Evolutionary conservation across 2,329 filamentous ascomycete species (phyloP), one percentile per base, ranked within the genome.

Genomic region (Graphiopsis chlorocephala): DNA sequence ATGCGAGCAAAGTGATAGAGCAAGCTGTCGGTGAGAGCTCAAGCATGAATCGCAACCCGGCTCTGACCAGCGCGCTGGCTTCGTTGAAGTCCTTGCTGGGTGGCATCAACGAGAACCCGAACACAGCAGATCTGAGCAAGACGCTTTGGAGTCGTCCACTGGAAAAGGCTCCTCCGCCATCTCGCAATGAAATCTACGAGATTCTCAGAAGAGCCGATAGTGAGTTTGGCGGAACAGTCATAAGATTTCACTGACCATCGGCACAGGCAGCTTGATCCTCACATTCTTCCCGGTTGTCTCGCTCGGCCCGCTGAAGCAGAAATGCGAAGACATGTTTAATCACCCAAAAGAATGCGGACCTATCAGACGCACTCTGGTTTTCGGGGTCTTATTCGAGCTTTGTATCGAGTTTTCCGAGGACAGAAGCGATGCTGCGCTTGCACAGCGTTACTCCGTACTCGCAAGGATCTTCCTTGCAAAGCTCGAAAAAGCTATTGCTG

Each of bases 41-140:
- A n/a, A 28, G 59, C 2, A 38, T 33, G 26, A 50, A 65, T 25
- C 59, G 63, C 5, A 65, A 66, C 26, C 23, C 58, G 3, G 65
- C 65, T 29, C 62, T 69, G 23, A 52, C 53, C 17, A 59, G 45
- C 26, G 65, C 66, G 1, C 29, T 69, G 20, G 15, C 26, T 12
- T 66, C 67, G 0, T 33, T 69, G 56, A 67, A 64, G 25, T 55
- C 63, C 15, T 66, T 69, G 57, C 58, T 67, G 4, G 61, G 38
- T 28, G 61, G 50, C 26, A 60, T 67, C 23, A 61, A 67, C 14
- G 64, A 67, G 11, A 59, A 48, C n/a, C 63, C 61, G 14, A 55
- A 45, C 28, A 56, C 66, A 10, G 50, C 60, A n/a, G 65, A 66
- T 25, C 52, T 65, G 1, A 57, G 45, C 31, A 64, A 25, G n/a